Base-by-base conservation (phyloP, 1,139 yeast species). In the Yamadazyma triangularis region DNA sequence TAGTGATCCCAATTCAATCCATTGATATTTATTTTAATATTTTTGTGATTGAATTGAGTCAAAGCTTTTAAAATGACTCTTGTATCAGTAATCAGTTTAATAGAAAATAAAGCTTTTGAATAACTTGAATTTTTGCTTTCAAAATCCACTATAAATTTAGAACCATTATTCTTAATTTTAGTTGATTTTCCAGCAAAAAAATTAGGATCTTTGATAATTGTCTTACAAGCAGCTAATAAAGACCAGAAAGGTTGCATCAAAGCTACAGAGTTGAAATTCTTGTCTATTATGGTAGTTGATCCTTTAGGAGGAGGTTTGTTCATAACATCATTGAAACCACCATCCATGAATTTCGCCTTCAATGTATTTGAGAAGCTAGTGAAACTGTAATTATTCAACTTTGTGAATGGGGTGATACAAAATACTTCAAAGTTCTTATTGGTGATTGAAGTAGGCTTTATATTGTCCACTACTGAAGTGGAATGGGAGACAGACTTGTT, bases 191-290 rank as follows among this genome's bases (percentile, higher is more conserved):
- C 79, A 24, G 74, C 73, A 40, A 72, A 71, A 39, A 71, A 64
- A 26, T 64, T 68, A 11, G 73, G 74, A 26, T 64, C 62, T 13
- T 59, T 59, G 31, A 70, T 57, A 50, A 80, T 69, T 0, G 82
- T 72, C 40, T 74, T 77, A 13, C 73, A 57, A 0, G 84, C 83
- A 4, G 82, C 79, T 6, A 80, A 53, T 35, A 79, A 64, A 0
- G 83, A 67, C 89, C 89, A 81, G 16, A 80, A 52, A 3, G 88
- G 87, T 45, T 77, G 84, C 14, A 67, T 61, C 2, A 65, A 54
- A n/a, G 40, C 38, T 7, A 18, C 20, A 18, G 6, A 18, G 6
- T 18, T 18, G 10, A 39, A 30, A 23, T 34, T 39, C 24, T 38
- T 37, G 27, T 39, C 43, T 23, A 41, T 34, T 13, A 41, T 44